A percentile compares a stretch with the other conserved stretches of the same genome.
These are phyloP conservation scores for Lecanicillium sp. DNA, from an alignment of 2,329 filamentous ascomycete species.

Conservation along the genomic window DNA sequence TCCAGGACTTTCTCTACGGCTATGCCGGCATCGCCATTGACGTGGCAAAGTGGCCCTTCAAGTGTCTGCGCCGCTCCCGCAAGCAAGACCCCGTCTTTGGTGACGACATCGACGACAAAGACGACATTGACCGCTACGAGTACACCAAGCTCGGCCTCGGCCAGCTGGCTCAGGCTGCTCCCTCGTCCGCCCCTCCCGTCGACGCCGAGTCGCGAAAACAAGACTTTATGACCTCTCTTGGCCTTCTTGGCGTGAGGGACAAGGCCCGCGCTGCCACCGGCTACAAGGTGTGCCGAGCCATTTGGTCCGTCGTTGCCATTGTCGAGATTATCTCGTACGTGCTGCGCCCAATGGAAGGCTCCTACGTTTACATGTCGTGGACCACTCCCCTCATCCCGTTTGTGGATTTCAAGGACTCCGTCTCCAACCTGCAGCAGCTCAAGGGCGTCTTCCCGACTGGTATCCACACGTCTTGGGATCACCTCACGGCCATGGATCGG, in stretches of 20 bases:
- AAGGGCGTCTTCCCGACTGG: constrained; percentile 17
- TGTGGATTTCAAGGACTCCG: constrained; percentile 24
- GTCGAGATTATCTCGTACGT: constrained; percentile 18
- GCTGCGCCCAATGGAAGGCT: constrained; percentile 22
- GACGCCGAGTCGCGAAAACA: too few species aligned
- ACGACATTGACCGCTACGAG: too few species aligned
- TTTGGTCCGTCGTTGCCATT: constrained; percentile 7
- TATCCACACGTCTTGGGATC: constrained; percentile 20
- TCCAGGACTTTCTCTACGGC: constrained; percentile 15
- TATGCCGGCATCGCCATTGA: constrained; percentile 10
- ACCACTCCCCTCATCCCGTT: constrained; percentile 24
- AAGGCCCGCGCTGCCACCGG: constrained; percentile 12
- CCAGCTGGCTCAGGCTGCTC: too few species aligned
- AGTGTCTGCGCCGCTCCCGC: not conserved
- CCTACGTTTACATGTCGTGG: constrained; percentile 26
- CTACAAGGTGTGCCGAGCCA: constrained; percentile 9
- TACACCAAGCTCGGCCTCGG: too few species aligned
- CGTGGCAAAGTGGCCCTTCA: constrained; percentile 3
- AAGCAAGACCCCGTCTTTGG: too few species aligned
- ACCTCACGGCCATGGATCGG: constrained; percentile 16
- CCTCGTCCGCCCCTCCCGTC: too few species aligned
- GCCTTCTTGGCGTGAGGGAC: too few species aligned
- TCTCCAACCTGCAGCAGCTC: constrained; percentile 19
- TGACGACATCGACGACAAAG: too few species aligned
- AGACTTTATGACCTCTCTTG: too few species aligned